Conservation (phyloP, 768 basidiomycete genomes). For the Amanita brunnescens region DNA sequence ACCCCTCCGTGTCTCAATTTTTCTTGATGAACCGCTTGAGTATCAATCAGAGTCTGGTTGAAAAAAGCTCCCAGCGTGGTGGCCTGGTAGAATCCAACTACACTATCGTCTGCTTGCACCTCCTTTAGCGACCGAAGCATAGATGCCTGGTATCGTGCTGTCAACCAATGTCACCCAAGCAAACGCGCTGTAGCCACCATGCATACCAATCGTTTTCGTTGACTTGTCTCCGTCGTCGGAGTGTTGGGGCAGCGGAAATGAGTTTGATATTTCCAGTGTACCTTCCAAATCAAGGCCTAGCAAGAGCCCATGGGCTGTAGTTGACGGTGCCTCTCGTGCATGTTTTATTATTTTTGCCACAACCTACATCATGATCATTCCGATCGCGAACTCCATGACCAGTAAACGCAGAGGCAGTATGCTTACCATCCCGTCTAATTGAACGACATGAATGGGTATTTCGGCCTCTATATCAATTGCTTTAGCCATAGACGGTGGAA, state of each 20-base stretch:
- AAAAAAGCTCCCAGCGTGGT: constrained; percentile 81
- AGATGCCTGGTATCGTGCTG: constrained; percentile 73
- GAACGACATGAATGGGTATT: constrained; percentile 69
- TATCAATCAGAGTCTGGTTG: constrained; percentile 71
- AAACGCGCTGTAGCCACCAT: constrained; percentile 4
- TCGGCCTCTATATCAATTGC: constrained; percentile 91
- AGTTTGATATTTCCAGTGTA: constrained; percentile 83
- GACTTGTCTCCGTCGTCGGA: constrained; percentile 75
- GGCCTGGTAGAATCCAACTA: constrained; percentile 92
- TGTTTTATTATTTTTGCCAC: constrained; percentile 94
- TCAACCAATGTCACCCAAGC: constrained; percentile 3
- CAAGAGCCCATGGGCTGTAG: constrained; percentile 76
- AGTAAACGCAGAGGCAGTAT: background rate
- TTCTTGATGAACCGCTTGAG: constrained; percentile 79
- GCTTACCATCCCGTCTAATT: constrained; percentile 81
- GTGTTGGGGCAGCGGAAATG: constrained; percentile 75
- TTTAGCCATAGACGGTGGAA: constrained; percentile 89
- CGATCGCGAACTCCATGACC: background rate
- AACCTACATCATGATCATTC: constrained; percentile 42
- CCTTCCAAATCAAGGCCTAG: constrained; percentile 92
- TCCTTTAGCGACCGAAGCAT: constrained; percentile 87
- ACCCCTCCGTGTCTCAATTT: constrained; percentile 80
- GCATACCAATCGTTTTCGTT: constrained; percentile 64
- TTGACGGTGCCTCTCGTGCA: constrained; percentile 64
- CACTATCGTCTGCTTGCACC: constrained; percentile 84